A percentile compares a stretch with the other conserved stretches of the same genome.
Evolutionary conservation across 2,329 filamentous ascomycete species (phyloP).

Genomic region (Tothia fuscella): DNA sequence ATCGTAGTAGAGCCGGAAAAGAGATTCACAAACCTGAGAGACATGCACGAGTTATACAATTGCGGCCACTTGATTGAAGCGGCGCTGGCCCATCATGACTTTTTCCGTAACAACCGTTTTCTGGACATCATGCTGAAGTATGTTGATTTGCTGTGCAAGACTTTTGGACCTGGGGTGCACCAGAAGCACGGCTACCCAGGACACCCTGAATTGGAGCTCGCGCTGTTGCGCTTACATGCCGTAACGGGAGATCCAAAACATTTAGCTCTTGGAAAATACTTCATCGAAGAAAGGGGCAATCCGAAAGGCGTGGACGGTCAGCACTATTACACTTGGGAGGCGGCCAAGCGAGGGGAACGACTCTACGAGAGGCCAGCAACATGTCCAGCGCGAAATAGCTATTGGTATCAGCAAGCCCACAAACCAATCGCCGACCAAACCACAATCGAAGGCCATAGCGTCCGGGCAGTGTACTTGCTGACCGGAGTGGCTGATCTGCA

Average conservation of each 20-base stretch:
- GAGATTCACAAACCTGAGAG: conserved; percentile 46
- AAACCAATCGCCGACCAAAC: conserved; percentile 41
- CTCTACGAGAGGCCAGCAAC: conserved; percentile 36
- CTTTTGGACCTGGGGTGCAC: conserved; percentile 38
- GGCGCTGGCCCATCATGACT: conserved; percentile 42
- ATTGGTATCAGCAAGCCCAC: conserved; percentile 47
- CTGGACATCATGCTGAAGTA: conserved; percentile 43
- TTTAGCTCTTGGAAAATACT: conserved; percentile 41
- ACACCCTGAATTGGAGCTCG: conserved; percentile 44
- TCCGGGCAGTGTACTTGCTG: conserved; percentile 49
- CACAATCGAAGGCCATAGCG: conserved; percentile 46
- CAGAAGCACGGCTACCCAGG: conserved; percentile 50
- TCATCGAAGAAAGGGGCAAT: conserved; percentile 47
- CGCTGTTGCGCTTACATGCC: conserved; percentile 34
- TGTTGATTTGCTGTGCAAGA: conserved; percentile 38
- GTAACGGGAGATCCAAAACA: conserved; percentile 27
- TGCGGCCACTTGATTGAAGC: conserved; percentile 51
- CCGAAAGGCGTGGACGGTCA: conserved; percentile 35
- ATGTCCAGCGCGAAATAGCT: conserved; percentile 31
- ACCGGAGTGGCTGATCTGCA: conserved; percentile 45
- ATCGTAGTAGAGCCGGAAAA: conserved; percentile 45
- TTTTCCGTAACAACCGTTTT: conserved; percentile 40
- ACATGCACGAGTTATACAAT: conserved; percentile 53
- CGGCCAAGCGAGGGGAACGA: conserved; percentile 37
- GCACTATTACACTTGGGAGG: conserved; percentile 45